phyloP scores from a whole-genome alignment of 2,329 filamentous ascomycete species.

The Apiospora pterosperma region DNA sequence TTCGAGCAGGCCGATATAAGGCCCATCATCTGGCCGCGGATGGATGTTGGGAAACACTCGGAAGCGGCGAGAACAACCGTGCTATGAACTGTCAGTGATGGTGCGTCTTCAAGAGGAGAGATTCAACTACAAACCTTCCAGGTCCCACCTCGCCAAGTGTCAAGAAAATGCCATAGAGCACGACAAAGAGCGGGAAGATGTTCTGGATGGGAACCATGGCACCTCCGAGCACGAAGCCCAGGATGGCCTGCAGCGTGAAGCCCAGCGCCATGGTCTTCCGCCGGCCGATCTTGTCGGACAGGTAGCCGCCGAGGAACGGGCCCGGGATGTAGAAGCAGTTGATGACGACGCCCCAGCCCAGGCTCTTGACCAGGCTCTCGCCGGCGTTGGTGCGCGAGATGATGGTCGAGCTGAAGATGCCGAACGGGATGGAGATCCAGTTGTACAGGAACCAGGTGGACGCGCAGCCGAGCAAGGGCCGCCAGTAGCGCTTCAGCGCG shows the following conservation, averaged over 20 bases:
- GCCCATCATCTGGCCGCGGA: slow-evolving; percentile 47
- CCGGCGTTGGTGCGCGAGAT: slow-evolving; percentile 37
- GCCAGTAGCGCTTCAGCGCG: slow-evolving; percentile 44
- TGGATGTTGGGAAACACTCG: slow-evolving; percentile 47
- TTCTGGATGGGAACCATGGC: slow-evolving; percentile 40
- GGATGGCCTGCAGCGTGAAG: slow-evolving; percentile 38
- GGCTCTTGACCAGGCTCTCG: slow-evolving; percentile 37
- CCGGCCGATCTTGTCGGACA: slow-evolving; percentile 47
- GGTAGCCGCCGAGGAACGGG: slow-evolving; percentile 41
- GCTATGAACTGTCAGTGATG: slow-evolving; percentile 12
- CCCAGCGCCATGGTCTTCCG: slow-evolving; percentile 49
- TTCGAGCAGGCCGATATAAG: slow-evolving; percentile 45
- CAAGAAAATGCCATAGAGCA: slow-evolving; percentile 48
- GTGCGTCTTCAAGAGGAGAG: not conserved
- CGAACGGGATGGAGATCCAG: slow-evolving; percentile 52
- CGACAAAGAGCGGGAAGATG: slow-evolving; percentile 46
- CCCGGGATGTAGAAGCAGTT: slow-evolving; percentile 50
- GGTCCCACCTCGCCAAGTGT: slow-evolving; percentile 48
- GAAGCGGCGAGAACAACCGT: slow-evolving; percentile 37
- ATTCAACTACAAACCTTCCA: slow-evolving; percentile 30
- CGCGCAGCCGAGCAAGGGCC: slow-evolving; percentile 44
- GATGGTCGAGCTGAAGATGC: slow-evolving; percentile 52
- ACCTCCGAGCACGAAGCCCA: slow-evolving; percentile 49
- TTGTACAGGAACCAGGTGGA: slow-evolving; percentile 52
- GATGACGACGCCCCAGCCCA: slow-evolving; percentile 44